Evolutionary conservation across 208 protist genomes (phyloP), one percentile per base, ranked within the genome.

Genomic region (Endotrypanum monterogeii): DNA sequence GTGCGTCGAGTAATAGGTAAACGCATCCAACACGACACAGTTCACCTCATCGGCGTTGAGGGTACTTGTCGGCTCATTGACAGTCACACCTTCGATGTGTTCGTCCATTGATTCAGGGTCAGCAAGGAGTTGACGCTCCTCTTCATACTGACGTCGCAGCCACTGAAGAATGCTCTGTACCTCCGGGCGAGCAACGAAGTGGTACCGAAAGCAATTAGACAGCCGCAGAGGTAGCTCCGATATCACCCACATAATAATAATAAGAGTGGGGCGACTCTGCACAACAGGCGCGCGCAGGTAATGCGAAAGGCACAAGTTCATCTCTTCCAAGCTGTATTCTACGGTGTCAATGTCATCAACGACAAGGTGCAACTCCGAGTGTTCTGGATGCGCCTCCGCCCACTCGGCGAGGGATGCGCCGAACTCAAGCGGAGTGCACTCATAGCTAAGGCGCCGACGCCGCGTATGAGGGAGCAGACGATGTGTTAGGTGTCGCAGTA

Each of bases 281-380:
- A 77, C 51, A 14, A 37, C 63, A 18, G 67, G 50, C 0, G 65
- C 54, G 4, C 61, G 51, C 35, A 91, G 68, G 39, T 78, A 89
- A 70, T 82, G 83, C 8, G 79, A 86, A 46, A 91, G 87, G 87
- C 87, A 93, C 37, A 84, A 67, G 55, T 90, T 82, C 35, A 88
- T 78, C 7, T 80, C 62, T 11, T 71, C 79, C 11, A 63, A 48
- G 1, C 85, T 86, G 44, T 87, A 85, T 48, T 86, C 82, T n/a
- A 91, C 54, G 1, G 72, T 57, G 55, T 95, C 93, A 0, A 85
- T 90, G 75, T 97, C 93, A 77, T 97, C 93, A 14, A 97, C 37
- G 30, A 95, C 89, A 32, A 95, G 82, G 79, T 97, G 93, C 30
- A 97, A 77, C 74, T 93, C 89, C 35, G 89, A 90, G 3, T 83